Evolutionary conservation across 2,329 filamentous ascomycete genomes (phyloP), one percentile per base, ranked within the genome.

Genomic region (Cytospora leucostoma): DNA sequence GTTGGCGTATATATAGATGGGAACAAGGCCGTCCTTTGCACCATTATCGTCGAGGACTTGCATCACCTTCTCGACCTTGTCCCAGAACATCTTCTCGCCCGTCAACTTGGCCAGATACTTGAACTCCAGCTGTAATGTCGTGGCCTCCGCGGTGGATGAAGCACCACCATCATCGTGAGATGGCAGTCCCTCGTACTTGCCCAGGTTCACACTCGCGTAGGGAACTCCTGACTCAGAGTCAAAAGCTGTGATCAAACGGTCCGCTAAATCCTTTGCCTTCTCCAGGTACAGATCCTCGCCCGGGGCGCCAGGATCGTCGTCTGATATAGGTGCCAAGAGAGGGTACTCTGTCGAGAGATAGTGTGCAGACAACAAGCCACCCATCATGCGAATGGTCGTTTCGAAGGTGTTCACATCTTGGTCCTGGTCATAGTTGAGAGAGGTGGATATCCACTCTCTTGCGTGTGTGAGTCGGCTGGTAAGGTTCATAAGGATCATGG

Each of bases 331-430:
- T 13, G 93, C 93, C 68, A 97, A 81, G n/a, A 89, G 77, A 0
- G 93, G 92, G 69, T 89, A 94, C 61, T 86, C 84, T 32, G 86
- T 95, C 27, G 93, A 94, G n/a, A 99, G 82, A 75, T 98, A 98
- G 74, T 99, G 93, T 11, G 95, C 95, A 1, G 93, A 93, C 38
- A 99, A 82, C 50, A 99, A 81, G 12, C 95, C 95, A 17, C 95
- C 95, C 56, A 99, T 81, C 93, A 98, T 98, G 59, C 95, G 90
- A 70, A 98, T 98, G 0, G 94, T 98, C 8, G 94, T 98, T 79
- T 99, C 95, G 70, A 98, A 99, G 0, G 93, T 97, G 75, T 93
- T 98, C 62, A 99, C 94, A 74, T 97, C 92, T 74, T 97, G 93
- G 71, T 97, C 84, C 75, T 97, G 92, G 65, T 97, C 88, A 78